Conservation (phyloP, 345 rosid genomes). For the Syzygium aqueum region DNA sequence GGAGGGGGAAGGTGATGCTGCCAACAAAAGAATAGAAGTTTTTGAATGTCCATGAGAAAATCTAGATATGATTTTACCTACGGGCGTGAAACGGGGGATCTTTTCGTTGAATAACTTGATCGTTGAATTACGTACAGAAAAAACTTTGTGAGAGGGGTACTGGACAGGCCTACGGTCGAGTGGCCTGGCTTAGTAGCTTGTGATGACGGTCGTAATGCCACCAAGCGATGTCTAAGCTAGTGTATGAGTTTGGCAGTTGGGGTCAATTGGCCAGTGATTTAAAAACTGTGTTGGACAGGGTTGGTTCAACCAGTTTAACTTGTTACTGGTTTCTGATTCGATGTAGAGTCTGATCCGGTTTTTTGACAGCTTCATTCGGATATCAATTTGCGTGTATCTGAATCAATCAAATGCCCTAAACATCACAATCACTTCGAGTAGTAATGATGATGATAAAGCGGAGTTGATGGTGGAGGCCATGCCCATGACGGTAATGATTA, state of each 20-base stretch:
- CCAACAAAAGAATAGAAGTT: neutral
- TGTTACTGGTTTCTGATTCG: neutral
- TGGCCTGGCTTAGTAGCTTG: neutral
- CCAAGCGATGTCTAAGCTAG: neutral
- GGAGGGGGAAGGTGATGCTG: neutral
- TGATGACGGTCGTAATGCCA: neutral
- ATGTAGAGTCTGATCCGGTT: neutral
- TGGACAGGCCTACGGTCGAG: neutral
- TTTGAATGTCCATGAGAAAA: neutral
- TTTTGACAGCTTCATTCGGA: accelerated
- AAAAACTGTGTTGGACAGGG: neutral
- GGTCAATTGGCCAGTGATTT: neutral
- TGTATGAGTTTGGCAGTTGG: neutral
- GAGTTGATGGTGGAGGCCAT: neutral
- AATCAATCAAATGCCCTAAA: neutral
- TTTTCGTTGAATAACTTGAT: neutral
- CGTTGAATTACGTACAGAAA: neutral
- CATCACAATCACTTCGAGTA: neutral
- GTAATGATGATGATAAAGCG: neutral
- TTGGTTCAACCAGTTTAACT: neutral
- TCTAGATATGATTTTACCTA: neutral
- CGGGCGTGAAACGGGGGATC: neutral
- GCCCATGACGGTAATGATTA: neutral
- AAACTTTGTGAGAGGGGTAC: neutral
- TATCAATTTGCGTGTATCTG: neutral